Base-by-base conservation (phyloP, 306 rosid species). In the Dicorynia guianensis region DNA sequence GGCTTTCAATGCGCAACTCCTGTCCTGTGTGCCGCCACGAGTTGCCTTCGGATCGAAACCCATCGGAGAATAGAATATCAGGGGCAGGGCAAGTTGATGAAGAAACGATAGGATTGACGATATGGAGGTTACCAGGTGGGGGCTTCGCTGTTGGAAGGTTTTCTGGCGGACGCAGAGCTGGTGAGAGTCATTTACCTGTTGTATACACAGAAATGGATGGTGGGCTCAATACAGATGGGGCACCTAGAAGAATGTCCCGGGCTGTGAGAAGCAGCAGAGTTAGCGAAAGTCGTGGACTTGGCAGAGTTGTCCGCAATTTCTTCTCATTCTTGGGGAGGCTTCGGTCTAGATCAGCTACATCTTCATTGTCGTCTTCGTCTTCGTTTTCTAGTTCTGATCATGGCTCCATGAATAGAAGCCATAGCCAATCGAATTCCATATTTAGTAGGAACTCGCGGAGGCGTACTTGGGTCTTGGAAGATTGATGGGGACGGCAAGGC, bases 11-110 rank as follows among this genome's bases (percentile, higher is more conserved):
- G 74, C 81, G 95, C 11, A 94, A 92, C 68, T 94, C 98, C 25
- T 94, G 98, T 43, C 98, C 98, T 1, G 92, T 94, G 3, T 92
- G 98, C 84, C 98, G 98, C 4, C 89, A 83, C 81, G 95, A 90
- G 79, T 48, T 94, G 64, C 97, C 97, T 11, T 42, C 93, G 8
- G 97, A 92, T 39, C 87, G 73, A 15, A 63, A n/a, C 17, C 4
- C 79, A 0, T 7, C 47, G 65, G 82, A 70, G 12, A 62, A 15
- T 6, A 50, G 79, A 14, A 35, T 80, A 13, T 4, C 88, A 2
- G 88, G 82, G 30, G 3, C 88, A 2, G 88, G 82, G 30, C 85
- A 75, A 64, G 42, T 18, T 4, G 91, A 85, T 1, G 96, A 95
- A 55, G 98, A 88, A 56, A 79, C 96, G 0, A 87, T 86, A 1